phyloP scores from a whole-genome alignment of 2,329 filamentous ascomycete genomes.

The Botrytis aclada region DNA sequence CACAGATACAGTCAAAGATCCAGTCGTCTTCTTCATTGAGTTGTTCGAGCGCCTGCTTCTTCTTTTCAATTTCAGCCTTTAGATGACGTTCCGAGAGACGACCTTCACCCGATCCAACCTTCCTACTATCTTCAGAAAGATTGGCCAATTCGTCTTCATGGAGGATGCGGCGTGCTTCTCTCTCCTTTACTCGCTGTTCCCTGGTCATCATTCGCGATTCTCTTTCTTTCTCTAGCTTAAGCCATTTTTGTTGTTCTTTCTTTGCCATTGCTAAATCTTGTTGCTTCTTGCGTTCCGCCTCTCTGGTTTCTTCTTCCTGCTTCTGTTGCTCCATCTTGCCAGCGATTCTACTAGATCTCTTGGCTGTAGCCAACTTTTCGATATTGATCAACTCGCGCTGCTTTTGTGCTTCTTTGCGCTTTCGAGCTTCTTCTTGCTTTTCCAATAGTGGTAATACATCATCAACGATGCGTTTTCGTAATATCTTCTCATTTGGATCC shows the following conservation, averaged over 20 bases:
- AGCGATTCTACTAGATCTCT: constrained; percentile 87
- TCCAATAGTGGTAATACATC: constrained; percentile 83
- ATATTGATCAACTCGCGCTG: constrained; percentile 78
- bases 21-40: constrained; percentile 72
- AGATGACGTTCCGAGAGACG: constrained; percentile 76
- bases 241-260: constrained; percentile 61
- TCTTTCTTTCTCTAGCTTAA: constrained; percentile 66
- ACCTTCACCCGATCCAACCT: constrained; percentile 50
- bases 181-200: constrained; percentile 80
- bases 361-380: constrained; percentile 87
- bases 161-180: constrained; percentile 76
- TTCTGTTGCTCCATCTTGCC: constrained; percentile 75
- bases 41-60: constrained; percentile 70
- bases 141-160: constrained; percentile 81
- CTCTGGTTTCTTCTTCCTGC: constrained; percentile 66
- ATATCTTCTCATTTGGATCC: constrained; percentile 78
- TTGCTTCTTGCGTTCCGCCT: constrained; percentile 65
- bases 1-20: constrained; percentile 94
- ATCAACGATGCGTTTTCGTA: constrained; percentile 68
- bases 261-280: constrained; percentile 63
- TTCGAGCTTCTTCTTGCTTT: constrained; percentile 71
- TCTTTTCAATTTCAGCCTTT: constrained; percentile 78
- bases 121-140: constrained; percentile 72
- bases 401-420: constrained; percentile 63
- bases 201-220: constrained; percentile 78